Conservation (phyloP, 352 stramenopile species). For the Phytophthora uliginosa region DNA sequence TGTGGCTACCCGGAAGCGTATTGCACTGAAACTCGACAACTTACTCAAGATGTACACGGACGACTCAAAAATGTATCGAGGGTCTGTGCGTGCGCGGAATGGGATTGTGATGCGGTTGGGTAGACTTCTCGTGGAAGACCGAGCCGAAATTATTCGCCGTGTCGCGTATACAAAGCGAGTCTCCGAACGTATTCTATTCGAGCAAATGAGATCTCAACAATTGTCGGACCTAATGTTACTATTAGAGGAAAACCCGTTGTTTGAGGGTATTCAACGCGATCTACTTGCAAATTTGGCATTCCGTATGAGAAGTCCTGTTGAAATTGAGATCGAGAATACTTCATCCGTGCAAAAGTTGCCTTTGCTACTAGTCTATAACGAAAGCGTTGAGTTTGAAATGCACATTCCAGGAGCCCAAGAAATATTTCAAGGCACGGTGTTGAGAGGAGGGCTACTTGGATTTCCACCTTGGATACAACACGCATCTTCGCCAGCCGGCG, state of each 20-base stretch:
- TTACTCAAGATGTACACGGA: slow-evolving; percentile 22
- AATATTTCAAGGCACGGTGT: slow-evolving; percentile 10
- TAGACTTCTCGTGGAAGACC: slow-evolving; percentile 42
- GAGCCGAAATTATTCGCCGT: slow-evolving; percentile 44
- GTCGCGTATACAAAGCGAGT: slow-evolving; percentile 36
- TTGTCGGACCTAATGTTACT: slow-evolving; percentile 27
- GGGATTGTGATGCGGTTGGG: slow-evolving; percentile 27
- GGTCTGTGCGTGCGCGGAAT: slow-evolving; percentile 16
- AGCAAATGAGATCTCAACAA: slow-evolving; percentile 9
- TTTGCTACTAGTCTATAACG: slow-evolving; percentile 19
- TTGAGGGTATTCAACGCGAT: slow-evolving; percentile 24
- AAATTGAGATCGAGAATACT: slow-evolving; percentile 12
- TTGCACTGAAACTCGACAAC: slow-evolving; percentile 16
- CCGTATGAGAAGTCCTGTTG: slow-evolving; percentile 13
- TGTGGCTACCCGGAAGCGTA: slow-evolving; percentile 14
- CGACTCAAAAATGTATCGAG: slow-evolving; percentile 16
- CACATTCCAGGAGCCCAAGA: background rate
- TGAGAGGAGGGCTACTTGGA: slow-evolving; percentile 26
- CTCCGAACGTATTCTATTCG: slow-evolving; percentile 25
- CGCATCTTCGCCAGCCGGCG: background rate
- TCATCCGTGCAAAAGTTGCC: slow-evolving; percentile 8
- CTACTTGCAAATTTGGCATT: slow-evolving; percentile 31
- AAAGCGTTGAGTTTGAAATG: slow-evolving; percentile 30
- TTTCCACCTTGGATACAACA: slow-evolving; percentile 21
- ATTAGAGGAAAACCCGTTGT: slow-evolving; percentile 24